phyloP scores from a whole-genome alignment of 2,329 filamentous ascomycete genomes.

The Fusarium udum region DNA sequence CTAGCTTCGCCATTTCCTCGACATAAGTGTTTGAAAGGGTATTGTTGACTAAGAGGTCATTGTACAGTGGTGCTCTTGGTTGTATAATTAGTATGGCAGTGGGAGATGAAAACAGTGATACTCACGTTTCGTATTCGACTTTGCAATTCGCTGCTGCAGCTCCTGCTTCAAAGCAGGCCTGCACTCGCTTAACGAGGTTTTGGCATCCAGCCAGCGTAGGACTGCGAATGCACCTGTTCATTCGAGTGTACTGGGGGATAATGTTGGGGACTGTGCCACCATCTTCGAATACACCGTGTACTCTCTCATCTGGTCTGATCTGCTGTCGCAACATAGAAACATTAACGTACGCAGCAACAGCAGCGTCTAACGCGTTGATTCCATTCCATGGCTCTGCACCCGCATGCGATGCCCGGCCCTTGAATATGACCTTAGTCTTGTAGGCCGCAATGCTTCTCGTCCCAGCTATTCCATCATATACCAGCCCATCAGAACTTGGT shows the following conservation, averaged over 20 bases:
- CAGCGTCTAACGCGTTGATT: not conserved
- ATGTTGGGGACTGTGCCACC: not conserved
- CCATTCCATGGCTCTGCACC: not conserved
- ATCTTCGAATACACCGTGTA: not conserved
- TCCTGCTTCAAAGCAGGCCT: not conserved
- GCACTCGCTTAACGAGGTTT: not conserved
- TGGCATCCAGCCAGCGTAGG: not conserved
- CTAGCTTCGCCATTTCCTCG: not conserved
- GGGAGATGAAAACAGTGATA: rapidly evolving
- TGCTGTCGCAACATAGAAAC: not conserved
- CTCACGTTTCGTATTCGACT: not conserved
- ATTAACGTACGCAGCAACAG: not conserved
- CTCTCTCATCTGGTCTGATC: not conserved
- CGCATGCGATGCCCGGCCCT: not conserved
- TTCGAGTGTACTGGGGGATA: not conserved
- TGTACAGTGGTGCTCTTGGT: not conserved
- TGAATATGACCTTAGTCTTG: not conserved
- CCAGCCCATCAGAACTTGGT: not conserved
- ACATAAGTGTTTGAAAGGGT: not conserved
- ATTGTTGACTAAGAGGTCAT: not conserved
- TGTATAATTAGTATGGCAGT: rapidly evolving
- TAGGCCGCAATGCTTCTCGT: not conserved
- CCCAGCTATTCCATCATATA: not conserved
- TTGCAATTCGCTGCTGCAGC: not conserved
- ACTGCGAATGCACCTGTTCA: not conserved